Conservation (phyloP, 1,284 basidiomycete genomes). For the Termitomyces sp. region DNA sequence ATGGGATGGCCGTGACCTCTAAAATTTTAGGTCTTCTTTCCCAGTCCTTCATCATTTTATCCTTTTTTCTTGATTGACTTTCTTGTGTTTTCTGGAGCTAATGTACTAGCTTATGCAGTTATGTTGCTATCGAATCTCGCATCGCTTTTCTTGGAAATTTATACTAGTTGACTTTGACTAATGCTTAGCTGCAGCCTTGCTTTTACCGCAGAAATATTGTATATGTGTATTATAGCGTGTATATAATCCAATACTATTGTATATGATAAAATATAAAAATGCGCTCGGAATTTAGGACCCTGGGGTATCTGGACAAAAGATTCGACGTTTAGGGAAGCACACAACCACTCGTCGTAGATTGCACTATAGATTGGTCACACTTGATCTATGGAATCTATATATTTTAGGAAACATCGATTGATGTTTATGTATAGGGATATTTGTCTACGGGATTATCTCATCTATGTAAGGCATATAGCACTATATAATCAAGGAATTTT, state of each 20-base stretch:
- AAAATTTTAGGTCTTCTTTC: background rate
- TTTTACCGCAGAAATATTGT: background rate
- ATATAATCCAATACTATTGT: background rate
- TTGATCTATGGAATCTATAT: too few relatives aligned
- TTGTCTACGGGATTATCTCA: too few relatives aligned
- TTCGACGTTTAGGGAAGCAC: too few relatives aligned
- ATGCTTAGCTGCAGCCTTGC: background rate
- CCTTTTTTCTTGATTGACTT: background rate
- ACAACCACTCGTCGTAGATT: too few relatives aligned
- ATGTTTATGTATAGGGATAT: too few relatives aligned
- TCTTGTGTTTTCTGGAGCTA: background rate
- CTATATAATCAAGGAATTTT: too few relatives aligned
- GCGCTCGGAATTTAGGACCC: background rate
- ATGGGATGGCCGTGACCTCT: background rate
- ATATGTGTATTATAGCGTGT: background rate
- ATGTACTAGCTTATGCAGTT: background rate
- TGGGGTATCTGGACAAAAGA: background rate
- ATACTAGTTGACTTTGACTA: background rate
- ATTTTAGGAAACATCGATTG: too few relatives aligned
- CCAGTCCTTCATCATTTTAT: background rate
- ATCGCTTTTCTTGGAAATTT: background rate
- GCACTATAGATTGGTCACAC: too few relatives aligned
- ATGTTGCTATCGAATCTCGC: background rate
- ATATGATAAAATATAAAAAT: background rate
- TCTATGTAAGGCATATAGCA: too few relatives aligned